phyloP scores from a whole-genome alignment of 2,329 filamentous ascomycete genomes.

The Curvularia sp. region DNA sequence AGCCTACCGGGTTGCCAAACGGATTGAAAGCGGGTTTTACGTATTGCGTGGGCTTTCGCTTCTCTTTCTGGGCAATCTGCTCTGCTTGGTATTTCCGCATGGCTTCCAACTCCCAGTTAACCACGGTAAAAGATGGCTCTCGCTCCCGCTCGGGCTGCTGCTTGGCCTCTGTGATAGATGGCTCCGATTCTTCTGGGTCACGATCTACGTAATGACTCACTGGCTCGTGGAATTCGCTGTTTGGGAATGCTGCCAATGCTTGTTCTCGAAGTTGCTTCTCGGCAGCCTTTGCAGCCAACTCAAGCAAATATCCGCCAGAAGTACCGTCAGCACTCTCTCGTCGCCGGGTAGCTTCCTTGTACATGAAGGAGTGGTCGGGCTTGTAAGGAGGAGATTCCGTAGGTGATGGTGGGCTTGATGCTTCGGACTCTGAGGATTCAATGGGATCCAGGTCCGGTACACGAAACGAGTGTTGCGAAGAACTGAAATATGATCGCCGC shows the following conservation, averaged over 20 bases:
- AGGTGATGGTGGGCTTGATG: conserved; percentile 55
- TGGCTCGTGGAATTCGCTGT: conserved; percentile 71
- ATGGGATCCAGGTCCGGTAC: conserved; percentile 68
- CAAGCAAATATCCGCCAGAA: conserved; percentile 77
- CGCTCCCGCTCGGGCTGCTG: conserved; percentile 64
- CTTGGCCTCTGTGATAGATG: conserved; percentile 22
- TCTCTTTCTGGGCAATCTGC: conserved; percentile 50
- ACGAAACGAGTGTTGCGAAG: conserved; percentile 63
- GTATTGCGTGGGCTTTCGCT: conserved; percentile 28
- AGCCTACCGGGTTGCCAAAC: conserved; percentile 51
- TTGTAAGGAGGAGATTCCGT: conserved; percentile 54
- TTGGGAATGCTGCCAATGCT: conserved; percentile 78
- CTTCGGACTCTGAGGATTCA: conserved; percentile 65
- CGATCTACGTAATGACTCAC: conserved; percentile 75
- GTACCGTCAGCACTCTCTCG: conserved; percentile 75
- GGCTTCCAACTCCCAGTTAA: conserved; percentile 77
- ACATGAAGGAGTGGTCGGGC: conserved; percentile 58
- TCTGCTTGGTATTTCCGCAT: conserved; percentile 80
- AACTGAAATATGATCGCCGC: conserved; percentile 45
- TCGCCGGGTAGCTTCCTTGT: conserved; percentile 62
- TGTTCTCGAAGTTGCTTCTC: conserved; percentile 80
- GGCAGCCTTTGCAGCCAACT: conserved; percentile 79
- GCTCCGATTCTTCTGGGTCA: conserved; percentile 55
- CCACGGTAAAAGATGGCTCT: conserved; percentile 69
- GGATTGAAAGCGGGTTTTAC: conserved; percentile 33